Evolutionary conservation across 116 monocot genomes (phyloP), one percentile per base, ranked within the genome.

Genomic region (Iris pallida): DNA sequence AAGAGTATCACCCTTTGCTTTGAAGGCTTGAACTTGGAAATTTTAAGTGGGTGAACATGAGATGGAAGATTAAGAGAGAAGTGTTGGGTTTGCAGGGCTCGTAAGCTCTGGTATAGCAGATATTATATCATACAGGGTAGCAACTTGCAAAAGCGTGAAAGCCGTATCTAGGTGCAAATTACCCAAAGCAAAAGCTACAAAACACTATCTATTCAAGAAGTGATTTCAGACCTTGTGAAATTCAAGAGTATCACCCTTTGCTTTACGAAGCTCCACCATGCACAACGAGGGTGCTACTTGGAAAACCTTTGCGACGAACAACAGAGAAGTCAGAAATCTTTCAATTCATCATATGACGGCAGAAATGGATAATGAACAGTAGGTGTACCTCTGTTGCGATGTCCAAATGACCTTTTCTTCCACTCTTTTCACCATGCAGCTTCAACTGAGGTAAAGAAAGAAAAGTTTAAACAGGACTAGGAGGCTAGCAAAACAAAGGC

Each of bases 221-320:
- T 44, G 4, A 7, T 8, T 40, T 11, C 58, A 47, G 41, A 91
- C 92, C 85, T 77, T 96, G 52, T 92, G 76, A 63, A 89, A 97
- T 68, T 97, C 97, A 20, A 97, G 76, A 0, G 92, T 97, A 57
- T 97, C 97, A 0, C 97, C 92, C 20, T 82, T 86, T 16, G 89
- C 75, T 65, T 97, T 97, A 16, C 90, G 92, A 59, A 97, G 83
- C 73, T 97, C 92, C 15, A 97, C 97, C 73, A 97, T 85, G 75
- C 65, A 81, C 40, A 97, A 52, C 1, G 87, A 90, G 58, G 92
- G 88, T 15, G 87, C 83, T 55, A 97, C 85, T 79, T 97, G 90
- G 67, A 92, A 97, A 54, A 96, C 80, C 96, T 96, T 75, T 57
- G 43, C 4, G 44, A 54, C 13, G 19, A 42, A n/a, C 9, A 65